Percentiles rank a stretch among this genome's conserved stretches.
phyloP scores from a whole-genome alignment of 768 basidiomycete species.

The Hygrocybe punicea region DNA sequence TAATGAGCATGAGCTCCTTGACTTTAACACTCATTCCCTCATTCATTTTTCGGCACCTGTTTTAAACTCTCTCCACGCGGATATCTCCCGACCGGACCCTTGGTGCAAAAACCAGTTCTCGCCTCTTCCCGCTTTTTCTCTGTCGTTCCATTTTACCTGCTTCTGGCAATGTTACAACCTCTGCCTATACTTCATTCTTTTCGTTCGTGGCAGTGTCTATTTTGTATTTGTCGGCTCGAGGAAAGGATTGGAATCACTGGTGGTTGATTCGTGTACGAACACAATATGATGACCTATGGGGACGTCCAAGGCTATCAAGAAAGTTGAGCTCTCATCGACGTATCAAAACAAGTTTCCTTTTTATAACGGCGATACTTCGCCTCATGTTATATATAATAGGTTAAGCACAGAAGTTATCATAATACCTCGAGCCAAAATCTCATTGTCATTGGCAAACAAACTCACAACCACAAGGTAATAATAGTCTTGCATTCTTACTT shows the following conservation, averaged over 20 bases:
- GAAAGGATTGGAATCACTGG: not conserved
- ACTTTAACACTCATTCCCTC: constrained; percentile 21
- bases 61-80: constrained; percentile 7
- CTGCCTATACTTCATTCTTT: not conserved
- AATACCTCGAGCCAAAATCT: too few species aligned
- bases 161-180: not conserved
- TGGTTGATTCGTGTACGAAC: too few species aligned
- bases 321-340: too few species aligned
- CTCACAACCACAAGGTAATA: too few species aligned
- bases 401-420: too few species aligned
- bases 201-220: not conserved
- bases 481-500: too few species aligned
- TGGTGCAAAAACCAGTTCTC: constrained; percentile 1
- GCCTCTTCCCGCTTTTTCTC: not conserved
- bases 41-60: constrained; percentile 4
- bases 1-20: constrained; percentile 8
- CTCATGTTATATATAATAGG: too few species aligned
- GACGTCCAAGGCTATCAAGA: too few species aligned
- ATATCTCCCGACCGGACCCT: constrained; percentile 9
- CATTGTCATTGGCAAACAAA: too few species aligned
- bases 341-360: too few species aligned
- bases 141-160: not conserved
- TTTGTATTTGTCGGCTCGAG: not conserved
- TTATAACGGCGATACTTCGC: too few species aligned
- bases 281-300: constrained; percentile 1